Evolutionary conservation across 1,284 basidiomycete species (phyloP), one percentile per base, ranked within the genome.

Genomic region (Cutaneotrichosporon cyanovorans): DNA sequence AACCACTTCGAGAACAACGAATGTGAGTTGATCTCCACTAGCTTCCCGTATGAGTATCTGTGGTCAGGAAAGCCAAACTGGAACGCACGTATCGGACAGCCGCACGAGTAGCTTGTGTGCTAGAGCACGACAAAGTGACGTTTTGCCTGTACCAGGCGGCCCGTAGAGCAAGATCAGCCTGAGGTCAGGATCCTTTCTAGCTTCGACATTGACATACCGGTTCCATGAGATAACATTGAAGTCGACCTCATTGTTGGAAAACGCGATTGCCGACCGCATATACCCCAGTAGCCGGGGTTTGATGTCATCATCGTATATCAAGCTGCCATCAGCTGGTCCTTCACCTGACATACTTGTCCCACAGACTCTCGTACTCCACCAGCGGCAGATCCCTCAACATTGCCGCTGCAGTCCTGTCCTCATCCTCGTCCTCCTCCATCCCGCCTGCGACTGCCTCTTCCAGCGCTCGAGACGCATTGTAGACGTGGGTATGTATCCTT

Each of bases 1-100:
- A 98, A 99, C 91, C 91, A 95, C 56, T 89, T 85, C 7, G 87
- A 91, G 67, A 96, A 95, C 6, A 95, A 76, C 1, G 90, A 95
- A 72, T 96, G 91, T 0, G 91, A 91, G 64, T 98, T 98, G 68
- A 99, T 96, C 69, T 99, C 95, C 38, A 99, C 80, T 3, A 99
- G 75, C 46, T 87, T 84, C 22, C 88, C 82, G 66, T 85, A 78
- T 0, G 84, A 75, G 65, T 95, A 98, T 42, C 89, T 91, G 58
- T 11, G 2, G 19, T 31, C 20, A 43, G 37, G 35, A 20, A 15
- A 18, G 7, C 6, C 34, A 4, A 8, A 6, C 7, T n/a, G 37
- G 35, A 9, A 63, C 76, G 41, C 48, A 87, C 85, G 84, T 77
- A 58, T 85, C 79, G 1, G 85, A 85, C 3, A 98, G 75, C 15